Percentiles rank a stretch among this genome's conserved stretches.
phyloP scores from a whole-genome alignment of 805 yeast species.

The Blastobotrys robertii region DNA sequence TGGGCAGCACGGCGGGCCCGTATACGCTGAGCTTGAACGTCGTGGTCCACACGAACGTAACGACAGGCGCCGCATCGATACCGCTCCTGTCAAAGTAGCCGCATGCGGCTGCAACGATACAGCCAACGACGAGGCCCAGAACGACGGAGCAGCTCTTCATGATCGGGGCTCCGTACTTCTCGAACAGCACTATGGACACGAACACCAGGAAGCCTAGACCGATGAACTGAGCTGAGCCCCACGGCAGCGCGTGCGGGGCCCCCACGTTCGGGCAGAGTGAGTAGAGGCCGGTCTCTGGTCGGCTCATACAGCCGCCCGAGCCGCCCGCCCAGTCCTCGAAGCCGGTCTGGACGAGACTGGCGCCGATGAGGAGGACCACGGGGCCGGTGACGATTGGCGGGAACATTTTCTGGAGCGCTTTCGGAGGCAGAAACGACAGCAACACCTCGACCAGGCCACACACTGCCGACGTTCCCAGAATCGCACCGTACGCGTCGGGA shows the following conservation, averaged over 20 bases:
- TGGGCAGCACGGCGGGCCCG: constrained; percentile 80
- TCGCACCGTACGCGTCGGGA: constrained; percentile 85
- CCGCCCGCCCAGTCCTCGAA: constrained; percentile 88
- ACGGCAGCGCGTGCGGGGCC: constrained; percentile 49
- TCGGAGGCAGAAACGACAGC: constrained; percentile 71
- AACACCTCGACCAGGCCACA: constrained; percentile 69
- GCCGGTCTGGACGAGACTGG: constrained; percentile 57
- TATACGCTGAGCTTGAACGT: constrained; percentile 69
- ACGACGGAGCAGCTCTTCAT: constrained; percentile 93
- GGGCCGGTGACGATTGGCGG: constrained; percentile 94
- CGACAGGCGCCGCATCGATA: constrained; percentile 68
- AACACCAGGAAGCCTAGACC: constrained; percentile 84
- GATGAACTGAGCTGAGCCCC: constrained; percentile 82
- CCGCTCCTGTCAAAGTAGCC: constrained; percentile 58
- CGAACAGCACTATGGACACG: constrained; percentile 62
- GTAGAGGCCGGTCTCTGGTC: constrained; percentile 34
- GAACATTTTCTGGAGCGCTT: constrained; percentile 56
- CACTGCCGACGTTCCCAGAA: constrained; percentile 68
- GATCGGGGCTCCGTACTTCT: constrained; percentile 86
- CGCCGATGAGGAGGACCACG: constrained; percentile 78
- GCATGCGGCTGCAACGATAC: constrained; percentile 86
- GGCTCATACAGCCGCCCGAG: constrained; percentile 35
- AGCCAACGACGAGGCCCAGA: constrained; percentile 73
- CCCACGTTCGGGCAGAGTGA: constrained; percentile 38
- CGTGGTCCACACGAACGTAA: constrained; percentile 78